Evolutionary conservation across 441 rosid genomes (phyloP), one percentile per base, ranked within the genome.

Genomic region (Brassica hybrid): DNA sequence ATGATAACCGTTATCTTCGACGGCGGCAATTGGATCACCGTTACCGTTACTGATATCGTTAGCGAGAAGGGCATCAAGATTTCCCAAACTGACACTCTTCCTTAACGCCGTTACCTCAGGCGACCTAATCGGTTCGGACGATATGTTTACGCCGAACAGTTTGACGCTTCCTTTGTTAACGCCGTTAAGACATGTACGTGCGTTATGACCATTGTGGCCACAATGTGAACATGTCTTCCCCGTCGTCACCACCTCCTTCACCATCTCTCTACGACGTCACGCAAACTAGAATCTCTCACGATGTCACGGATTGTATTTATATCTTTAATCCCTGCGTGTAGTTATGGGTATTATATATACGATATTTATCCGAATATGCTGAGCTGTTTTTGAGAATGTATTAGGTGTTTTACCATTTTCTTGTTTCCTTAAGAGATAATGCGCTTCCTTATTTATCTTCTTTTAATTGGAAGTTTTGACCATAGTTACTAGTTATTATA

Each of bases 101-200:
- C 72, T 83, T 65, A 88, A 16, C 38, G 84, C 34, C 19, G 69
- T 45, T 12, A 34, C 79, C 41, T 84, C 80, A 8, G 72, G 73
- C 21, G 75, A 32, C 38, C 52, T 76, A 52, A 59, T 65, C 45
- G 71, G 74, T 10, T 68, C 61, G 63, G 78, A 27, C 57, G 79
- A 64, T 76, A 91, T 83, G 43, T 76, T 75, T 13, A 87, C 91
- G 7, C 97, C 97, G 66, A 92, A 92, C 36, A 92, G 77, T 77
- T 85, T 91, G 14, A 88, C n/a, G 4, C 70, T 76, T 7, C 76
- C 79, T 10, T 65, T 75, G 12, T 30, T 71, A 27, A 77, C 86
- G 3, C 60, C 82, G 58, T 82, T 72, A 50, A 61, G 69, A 61
- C 90, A 86, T 3, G 89, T 84, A 14, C 91, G 85, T 0, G 90